These are phyloP conservation scores for Solanum sitiens DNA, from an alignment of 257 asterid genomes.

Conservation along the genomic window DNA sequence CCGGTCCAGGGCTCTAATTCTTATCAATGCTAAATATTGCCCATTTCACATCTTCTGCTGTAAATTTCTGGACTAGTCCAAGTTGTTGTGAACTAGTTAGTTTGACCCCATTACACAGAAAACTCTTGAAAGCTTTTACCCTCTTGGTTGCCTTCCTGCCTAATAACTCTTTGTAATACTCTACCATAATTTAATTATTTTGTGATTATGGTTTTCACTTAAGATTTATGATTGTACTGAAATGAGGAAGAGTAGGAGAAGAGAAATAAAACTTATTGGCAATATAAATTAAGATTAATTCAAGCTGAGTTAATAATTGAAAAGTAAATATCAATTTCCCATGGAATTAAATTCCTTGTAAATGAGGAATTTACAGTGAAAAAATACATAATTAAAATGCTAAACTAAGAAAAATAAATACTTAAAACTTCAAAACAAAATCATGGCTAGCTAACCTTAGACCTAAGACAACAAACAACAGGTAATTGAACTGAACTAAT, in stretches of 20 bases:
- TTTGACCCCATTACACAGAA: too few species aligned
- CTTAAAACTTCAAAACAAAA: not conserved
- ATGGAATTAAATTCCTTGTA: slow-evolving; percentile 4
- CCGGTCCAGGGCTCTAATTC: too few species aligned
- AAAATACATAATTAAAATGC: not conserved
- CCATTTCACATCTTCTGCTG: too few species aligned
- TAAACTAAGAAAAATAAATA: not conserved
- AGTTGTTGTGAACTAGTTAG: too few species aligned
- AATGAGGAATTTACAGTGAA: slow-evolving; percentile 13
- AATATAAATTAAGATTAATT: not conserved
- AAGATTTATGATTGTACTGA: not conserved
- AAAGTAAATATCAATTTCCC: not conserved
- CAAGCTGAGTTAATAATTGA: not conserved
- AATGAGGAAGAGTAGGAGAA: not conserved
- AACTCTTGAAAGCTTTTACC: too few species aligned
- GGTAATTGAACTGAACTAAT: not conserved
- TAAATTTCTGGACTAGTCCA: too few species aligned
- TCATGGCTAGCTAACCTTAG: not conserved
- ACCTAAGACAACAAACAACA: not conserved
- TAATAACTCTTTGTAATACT: too few species aligned
- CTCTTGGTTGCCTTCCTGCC: too few species aligned
- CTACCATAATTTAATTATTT: too few species aligned
- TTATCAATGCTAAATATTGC: too few species aligned
- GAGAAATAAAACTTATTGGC: not conserved
- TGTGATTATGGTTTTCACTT: not conserved